phyloP scores from a whole-genome alignment of 202 grass and related monocot species.

The Musa balbisiana region DNA sequence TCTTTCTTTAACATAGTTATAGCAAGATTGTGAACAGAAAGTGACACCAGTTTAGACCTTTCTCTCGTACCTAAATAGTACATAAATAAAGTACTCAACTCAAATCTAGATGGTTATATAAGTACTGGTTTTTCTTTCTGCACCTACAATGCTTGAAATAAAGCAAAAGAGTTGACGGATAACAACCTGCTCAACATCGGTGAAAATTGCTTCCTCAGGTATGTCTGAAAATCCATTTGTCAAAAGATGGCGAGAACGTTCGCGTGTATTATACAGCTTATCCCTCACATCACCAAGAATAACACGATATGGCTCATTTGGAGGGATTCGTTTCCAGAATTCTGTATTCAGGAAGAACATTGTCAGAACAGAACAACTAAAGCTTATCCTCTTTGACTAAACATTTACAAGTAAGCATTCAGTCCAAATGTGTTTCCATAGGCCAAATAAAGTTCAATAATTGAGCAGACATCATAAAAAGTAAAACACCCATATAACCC shows the following conservation, averaged over 20 bases:
- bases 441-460: no score
- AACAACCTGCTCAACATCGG: slow-evolving; percentile 67
- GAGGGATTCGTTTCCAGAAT: slow-evolving; percentile 96
- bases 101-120: no score
- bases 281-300: slow-evolving; percentile 92
- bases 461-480: no score
- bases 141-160: no score
- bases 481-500: no score
- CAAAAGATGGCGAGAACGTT: slow-evolving; percentile 74
- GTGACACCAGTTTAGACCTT: neutral
- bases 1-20: neutral
- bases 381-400: neutral
- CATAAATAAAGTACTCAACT: no score
- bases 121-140: no score
- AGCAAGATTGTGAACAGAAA: neutral
- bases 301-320: slow-evolving; percentile 94
- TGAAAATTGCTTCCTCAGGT: slow-evolving; percentile 57
- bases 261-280: slow-evolving; percentile 80
- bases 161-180: neutral
- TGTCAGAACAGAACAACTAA: slow-evolving; percentile 6
- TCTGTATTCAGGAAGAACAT: slow-evolving; percentile 42
- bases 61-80: no score
- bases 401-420: neutral
- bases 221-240: slow-evolving; percentile 70
- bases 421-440: no score